These are phyloP conservation scores for Eimeria brunetti DNA, from an alignment of 169 alveolate species.

Conservation along the genomic window DNA sequence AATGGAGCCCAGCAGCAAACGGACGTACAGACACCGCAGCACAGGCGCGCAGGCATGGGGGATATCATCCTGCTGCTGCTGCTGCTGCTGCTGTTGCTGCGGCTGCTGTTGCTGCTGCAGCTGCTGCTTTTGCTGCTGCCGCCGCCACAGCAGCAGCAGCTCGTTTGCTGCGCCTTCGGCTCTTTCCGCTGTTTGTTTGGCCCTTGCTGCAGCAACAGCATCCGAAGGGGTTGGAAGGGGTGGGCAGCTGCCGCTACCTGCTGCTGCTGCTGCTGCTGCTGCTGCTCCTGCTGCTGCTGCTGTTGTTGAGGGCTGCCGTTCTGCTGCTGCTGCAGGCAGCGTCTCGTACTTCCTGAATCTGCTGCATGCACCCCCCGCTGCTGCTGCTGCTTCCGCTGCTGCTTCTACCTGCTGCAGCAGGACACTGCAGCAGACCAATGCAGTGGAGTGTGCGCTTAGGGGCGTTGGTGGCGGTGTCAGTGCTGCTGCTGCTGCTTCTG, in stretches of 20 bases:
- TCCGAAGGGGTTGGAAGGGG: neutral
- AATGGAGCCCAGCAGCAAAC: constrained; percentile 54
- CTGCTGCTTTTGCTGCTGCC: neutral
- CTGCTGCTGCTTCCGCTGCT: constrained; percentile 60
- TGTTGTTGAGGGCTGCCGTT: neutral
- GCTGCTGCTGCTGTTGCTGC: constrained; percentile 49
- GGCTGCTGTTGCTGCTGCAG: constrained; percentile 1
- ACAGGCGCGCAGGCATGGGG: constrained; percentile 53
- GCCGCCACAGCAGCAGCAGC: constrained; percentile 35
- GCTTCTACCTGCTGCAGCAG: constrained; percentile 56
- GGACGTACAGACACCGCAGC: constrained; percentile 64
- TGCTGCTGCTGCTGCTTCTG: constrained; percentile 49
- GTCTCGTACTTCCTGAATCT: neutral
- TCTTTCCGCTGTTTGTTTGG: constrained; percentile 24
- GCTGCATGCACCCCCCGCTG: neutral
- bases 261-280: constrained; percentile 29
- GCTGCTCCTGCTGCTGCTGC: constrained; percentile 44
- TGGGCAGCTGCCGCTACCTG: neutral
- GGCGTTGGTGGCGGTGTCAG: neutral
- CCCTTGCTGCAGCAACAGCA: constrained; percentile 45
- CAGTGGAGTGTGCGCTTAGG: neutral
- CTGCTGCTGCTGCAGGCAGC: constrained; percentile 26
- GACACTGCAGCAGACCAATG: constrained; percentile 51
- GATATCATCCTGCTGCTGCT: neutral
- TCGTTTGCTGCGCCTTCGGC: constrained; percentile 16